A percentile compares a stretch with the other conserved stretches of the same genome.
Conservation (phyloP, 306 rosid species). For the Quercus wislizeni region DNA sequence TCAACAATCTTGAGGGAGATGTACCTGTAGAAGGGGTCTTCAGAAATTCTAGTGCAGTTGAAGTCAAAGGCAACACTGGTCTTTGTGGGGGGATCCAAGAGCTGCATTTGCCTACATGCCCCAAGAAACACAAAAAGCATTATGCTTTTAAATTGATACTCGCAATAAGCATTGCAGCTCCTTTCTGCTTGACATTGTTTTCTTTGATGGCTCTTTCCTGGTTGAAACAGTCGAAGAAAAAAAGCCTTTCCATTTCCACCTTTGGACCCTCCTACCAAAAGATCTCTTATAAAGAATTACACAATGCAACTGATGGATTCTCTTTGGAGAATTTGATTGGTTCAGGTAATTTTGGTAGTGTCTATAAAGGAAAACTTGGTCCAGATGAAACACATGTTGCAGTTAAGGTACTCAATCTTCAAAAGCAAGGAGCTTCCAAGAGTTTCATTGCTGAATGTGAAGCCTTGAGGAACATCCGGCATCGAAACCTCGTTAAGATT, state of each 20-base stretch:
- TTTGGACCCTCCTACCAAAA: no score
- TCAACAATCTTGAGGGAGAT: not conserved
- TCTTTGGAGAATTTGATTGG: constrained; percentile 23
- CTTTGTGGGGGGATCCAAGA: not conserved
- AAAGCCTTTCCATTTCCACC: no score
- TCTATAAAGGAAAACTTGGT: not conserved
- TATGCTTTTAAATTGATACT: no score
- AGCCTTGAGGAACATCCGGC: no score
- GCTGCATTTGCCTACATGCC: not conserved
- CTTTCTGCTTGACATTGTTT: no score
- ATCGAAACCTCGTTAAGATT: no score
- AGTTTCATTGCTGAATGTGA: no score
- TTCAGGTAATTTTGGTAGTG: constrained; percentile 18
- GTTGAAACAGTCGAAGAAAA: no score
- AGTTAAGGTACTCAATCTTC: constrained; percentile 26
- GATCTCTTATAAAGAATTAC: constrained; percentile 23
- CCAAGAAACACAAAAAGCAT: not conserved
- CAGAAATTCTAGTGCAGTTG: not conserved
- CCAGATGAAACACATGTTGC: constrained; percentile 7
- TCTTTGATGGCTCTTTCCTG: no score
- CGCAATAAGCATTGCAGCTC: no score
- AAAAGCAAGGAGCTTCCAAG: not conserved
- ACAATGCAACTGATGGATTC: constrained; percentile 24
- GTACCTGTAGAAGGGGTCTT: not conserved
- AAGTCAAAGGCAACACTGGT: not conserved